A percentile compares a stretch with the other conserved stretches of the same genome.
Conservation (phyloP, 805 yeast genomes). For the Kregervanrija pseudodelftensis region DNA sequence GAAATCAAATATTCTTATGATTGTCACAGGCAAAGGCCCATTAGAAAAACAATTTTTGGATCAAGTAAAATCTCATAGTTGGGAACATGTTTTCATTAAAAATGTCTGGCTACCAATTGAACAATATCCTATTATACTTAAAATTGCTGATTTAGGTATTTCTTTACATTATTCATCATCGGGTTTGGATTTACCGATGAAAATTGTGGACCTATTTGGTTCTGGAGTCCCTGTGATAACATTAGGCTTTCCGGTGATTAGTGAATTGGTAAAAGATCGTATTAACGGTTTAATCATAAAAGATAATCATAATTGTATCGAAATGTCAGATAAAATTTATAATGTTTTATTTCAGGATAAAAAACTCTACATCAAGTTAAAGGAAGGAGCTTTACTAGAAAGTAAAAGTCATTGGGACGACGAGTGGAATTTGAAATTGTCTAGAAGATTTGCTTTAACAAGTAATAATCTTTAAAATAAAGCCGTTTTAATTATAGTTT, state of each 20-base stretch:
- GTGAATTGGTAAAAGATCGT: slow-evolving; percentile 65
- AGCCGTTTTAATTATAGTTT: background rate
- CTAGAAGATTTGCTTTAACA: slow-evolving; percentile 20
- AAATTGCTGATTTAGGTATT: slow-evolving; percentile 78
- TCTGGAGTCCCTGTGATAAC: slow-evolving; percentile 90
- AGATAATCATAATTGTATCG: slow-evolving; percentile 29
- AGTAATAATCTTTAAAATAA: background rate
- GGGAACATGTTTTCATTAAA: slow-evolving; percentile 46
- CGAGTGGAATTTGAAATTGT: slow-evolving; percentile 58
- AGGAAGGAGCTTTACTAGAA: slow-evolving; percentile 67
- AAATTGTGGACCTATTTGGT: slow-evolving; percentile 92
- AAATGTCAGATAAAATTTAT: slow-evolving; percentile 34
- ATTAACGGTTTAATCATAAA: slow-evolving; percentile 61
- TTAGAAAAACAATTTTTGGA: slow-evolving; percentile 41
- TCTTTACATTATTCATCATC: slow-evolving; percentile 89
- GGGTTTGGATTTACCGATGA: slow-evolving; percentile 96
- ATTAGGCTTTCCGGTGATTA: slow-evolving; percentile 65
- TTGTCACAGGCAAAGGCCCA: slow-evolving; percentile 99
- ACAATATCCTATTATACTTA: slow-evolving; percentile 72
- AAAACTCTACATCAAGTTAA: slow-evolving; percentile 33
- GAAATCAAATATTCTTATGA: slow-evolving; percentile 47
- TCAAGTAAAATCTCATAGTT: slow-evolving; percentile 16
- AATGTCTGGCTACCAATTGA: slow-evolving; percentile 72
- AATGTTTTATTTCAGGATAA: slow-evolving; percentile 24
- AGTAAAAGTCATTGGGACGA: slow-evolving; percentile 64